Conservation (phyloP, 1,139 yeast genomes). For the Lodderomyces oxycetoniae region DNA sequence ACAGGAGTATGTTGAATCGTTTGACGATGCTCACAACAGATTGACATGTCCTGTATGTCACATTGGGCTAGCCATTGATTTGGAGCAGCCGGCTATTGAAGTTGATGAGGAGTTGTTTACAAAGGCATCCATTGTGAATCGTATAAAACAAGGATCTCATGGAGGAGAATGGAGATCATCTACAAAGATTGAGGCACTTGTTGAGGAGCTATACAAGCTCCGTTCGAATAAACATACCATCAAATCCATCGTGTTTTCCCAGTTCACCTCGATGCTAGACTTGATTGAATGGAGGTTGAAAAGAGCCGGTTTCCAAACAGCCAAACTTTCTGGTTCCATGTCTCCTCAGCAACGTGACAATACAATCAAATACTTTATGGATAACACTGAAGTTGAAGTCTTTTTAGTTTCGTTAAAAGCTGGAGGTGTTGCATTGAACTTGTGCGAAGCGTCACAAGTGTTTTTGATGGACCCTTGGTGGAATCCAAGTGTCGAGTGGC, state of each 20-base stretch:
- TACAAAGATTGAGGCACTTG: slow-evolving; percentile 92
- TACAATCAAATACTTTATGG: slow-evolving; percentile 87
- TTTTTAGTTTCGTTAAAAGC: slow-evolving; percentile 93
- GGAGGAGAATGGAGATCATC: slow-evolving; percentile 88
- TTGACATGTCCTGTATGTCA: slow-evolving; percentile 95
- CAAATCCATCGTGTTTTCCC: slow-evolving; percentile 93
- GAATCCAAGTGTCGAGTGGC: slow-evolving; percentile 99
- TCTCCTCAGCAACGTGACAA: slow-evolving; percentile 92
- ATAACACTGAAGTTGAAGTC: slow-evolving; percentile 85
- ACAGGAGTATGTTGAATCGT: slow-evolving; percentile 82
- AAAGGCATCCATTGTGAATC: slow-evolving; percentile 81
- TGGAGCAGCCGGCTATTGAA: slow-evolving; percentile 82
- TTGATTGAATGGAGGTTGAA: slow-evolving; percentile 91
- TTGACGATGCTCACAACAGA: slow-evolving; percentile 53
- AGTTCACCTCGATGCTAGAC: slow-evolving; percentile 94
- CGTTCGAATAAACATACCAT: slow-evolving; percentile 85
- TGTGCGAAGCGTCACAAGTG: slow-evolving; percentile 96
- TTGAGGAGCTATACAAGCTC: slow-evolving; percentile 83
- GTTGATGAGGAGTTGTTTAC: slow-evolving; percentile 60
- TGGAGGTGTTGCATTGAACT: slow-evolving; percentile 95
- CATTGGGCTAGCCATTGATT: slow-evolving; percentile 82
- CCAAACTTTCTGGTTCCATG: slow-evolving; percentile 93
- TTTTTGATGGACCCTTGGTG: slow-evolving; percentile 98
- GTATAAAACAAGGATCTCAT: slow-evolving; percentile 68
- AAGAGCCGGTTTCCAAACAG: slow-evolving; percentile 91